phyloP scores from a whole-genome alignment of 2,329 filamentous ascomycete genomes.

The Didymella pinodella region DNA sequence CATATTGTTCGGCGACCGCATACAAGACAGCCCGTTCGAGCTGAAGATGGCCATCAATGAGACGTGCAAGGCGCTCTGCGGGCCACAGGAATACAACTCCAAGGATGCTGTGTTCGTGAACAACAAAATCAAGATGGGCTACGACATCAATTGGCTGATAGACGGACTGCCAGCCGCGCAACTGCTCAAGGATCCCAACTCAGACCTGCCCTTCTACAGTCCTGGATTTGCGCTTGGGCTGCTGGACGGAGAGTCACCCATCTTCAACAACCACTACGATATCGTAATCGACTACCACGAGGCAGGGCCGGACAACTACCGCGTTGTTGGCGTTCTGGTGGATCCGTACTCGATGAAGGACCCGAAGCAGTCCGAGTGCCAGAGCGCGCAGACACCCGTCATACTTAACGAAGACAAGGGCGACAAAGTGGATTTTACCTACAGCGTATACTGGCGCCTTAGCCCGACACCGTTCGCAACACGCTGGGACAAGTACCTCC shows the following conservation, averaged over 20 bases:
- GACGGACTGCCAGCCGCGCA: constrained; percentile 94
- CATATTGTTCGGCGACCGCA: constrained; percentile 96
- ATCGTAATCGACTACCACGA: constrained; percentile 93
- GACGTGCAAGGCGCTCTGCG: constrained; percentile 83
- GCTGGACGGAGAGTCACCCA: constrained; percentile 61
- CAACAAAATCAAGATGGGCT: constrained; percentile 79
- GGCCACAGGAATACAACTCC: constrained; percentile 69
- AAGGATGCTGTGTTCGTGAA: constrained; percentile 81
- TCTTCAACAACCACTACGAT: constrained; percentile 94
- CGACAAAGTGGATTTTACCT: constrained; percentile 82
- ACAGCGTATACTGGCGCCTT: constrained; percentile 87
- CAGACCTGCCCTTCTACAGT: constrained; percentile 82
- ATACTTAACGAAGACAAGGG: constrained; percentile 69
- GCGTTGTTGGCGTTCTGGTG: constrained; percentile 92
- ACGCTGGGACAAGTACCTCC: constrained; percentile 97
- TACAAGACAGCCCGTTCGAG: constrained; percentile 95
- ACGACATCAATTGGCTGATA: constrained; percentile 94
- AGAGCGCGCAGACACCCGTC: constrained; percentile 65
- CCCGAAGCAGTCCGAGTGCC: constrained; percentile 69
- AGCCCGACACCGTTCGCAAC: constrained; percentile 93
- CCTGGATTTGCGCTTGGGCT: constrained; percentile 85
- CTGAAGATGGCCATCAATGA: constrained; percentile 87
- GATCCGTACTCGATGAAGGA: constrained; percentile 77
- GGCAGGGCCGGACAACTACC: constrained; percentile 73
- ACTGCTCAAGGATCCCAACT: constrained; percentile 77